Evolutionary conservation across 441 rosid species (phyloP).

Genomic region (Gossypium davidsonii): DNA sequence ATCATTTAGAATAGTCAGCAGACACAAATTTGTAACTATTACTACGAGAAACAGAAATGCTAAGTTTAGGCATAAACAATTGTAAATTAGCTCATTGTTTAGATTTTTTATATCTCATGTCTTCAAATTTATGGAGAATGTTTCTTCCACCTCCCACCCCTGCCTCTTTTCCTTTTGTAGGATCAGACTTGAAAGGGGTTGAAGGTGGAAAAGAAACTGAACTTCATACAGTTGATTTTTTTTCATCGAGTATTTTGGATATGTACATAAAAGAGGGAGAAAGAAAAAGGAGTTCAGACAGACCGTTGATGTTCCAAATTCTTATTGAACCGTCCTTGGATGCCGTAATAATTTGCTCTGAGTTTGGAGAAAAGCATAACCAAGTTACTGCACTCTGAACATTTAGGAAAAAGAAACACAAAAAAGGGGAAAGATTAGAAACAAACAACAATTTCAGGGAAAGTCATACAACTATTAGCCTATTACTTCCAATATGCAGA

Average conservation of each 20-base stretch:
- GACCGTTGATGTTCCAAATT: conserved; percentile 95
- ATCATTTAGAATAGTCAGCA: conserved; percentile 19
- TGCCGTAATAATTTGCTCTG: conserved; percentile 87
- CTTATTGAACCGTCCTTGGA: conserved; percentile 90
- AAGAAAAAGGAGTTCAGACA: conserved; percentile 14
- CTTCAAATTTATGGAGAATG: not conserved
- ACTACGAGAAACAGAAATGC: not conserved
- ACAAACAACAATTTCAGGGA: not conserved
- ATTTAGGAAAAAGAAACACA: conserved; percentile 1
- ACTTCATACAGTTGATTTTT: not conserved
- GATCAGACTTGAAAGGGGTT: not conserved
- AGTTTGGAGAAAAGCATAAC: conserved; percentile 81
- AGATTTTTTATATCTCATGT: not conserved
- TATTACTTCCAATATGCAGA: not conserved
- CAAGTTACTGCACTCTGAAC: conserved; percentile 64
- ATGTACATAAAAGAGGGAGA: not conserved
- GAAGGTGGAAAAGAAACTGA: not conserved
- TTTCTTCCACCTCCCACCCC: conserved; percentile 5
- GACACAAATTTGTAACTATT: not conserved
- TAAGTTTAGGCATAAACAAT: not conserved
- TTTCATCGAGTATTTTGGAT: not conserved
- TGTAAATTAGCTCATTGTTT: not conserved
- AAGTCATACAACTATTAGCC: not conserved
- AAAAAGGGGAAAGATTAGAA: not conserved
- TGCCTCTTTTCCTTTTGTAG: not conserved